Percentiles rank a stretch among this genome's conserved stretches.
Conservation (phyloP, 2,329 filamentous ascomycete species). For the Beauveria sp. region DNA sequence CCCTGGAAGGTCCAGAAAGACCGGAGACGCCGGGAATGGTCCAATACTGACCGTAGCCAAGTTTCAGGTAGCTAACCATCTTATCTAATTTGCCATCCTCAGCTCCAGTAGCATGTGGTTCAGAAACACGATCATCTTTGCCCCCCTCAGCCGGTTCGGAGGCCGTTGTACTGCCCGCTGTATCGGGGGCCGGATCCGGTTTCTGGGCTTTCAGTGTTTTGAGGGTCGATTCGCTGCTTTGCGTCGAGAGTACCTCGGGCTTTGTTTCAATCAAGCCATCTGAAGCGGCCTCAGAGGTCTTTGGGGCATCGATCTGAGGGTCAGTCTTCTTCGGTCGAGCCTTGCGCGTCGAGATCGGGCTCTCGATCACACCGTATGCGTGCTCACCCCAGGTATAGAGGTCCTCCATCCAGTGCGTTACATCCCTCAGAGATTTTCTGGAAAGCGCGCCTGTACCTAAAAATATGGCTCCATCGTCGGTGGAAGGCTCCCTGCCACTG, state of each 20-base stretch:
- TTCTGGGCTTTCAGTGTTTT: neutral
- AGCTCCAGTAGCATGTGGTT: neutral
- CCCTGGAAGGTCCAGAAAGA: constrained; percentile 5
- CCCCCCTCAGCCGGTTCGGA: neutral
- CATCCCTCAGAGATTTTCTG: constrained; percentile 58
- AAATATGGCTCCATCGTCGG: constrained; percentile 80
- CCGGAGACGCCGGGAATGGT: constrained; percentile 29
- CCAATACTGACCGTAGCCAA: constrained; percentile 63
- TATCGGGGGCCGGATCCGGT: neutral
- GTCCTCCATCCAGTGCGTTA: constrained; percentile 83
- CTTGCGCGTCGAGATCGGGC: constrained; percentile 59
- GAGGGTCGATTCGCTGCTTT: neutral
- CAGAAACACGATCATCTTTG: neutral
- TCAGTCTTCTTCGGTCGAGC: constrained; percentile 30
- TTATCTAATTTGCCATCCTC: constrained; percentile 41
- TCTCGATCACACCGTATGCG: constrained; percentile 78
- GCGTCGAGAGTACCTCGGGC: too few relatives aligned
- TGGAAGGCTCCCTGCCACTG: constrained; percentile 55
- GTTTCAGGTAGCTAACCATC: constrained; percentile 56
- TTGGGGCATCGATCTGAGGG: neutral
- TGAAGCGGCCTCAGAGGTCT: neutral
- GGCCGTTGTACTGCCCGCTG: neutral
- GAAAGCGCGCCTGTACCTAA: constrained; percentile 70
- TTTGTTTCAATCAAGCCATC: neutral
- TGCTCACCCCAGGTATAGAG: constrained; percentile 77